Percentiles rank a stretch among this genome's conserved stretches.
Conservation (phyloP, 331 rosid species). For the Stylosanthes scabra region DNA sequence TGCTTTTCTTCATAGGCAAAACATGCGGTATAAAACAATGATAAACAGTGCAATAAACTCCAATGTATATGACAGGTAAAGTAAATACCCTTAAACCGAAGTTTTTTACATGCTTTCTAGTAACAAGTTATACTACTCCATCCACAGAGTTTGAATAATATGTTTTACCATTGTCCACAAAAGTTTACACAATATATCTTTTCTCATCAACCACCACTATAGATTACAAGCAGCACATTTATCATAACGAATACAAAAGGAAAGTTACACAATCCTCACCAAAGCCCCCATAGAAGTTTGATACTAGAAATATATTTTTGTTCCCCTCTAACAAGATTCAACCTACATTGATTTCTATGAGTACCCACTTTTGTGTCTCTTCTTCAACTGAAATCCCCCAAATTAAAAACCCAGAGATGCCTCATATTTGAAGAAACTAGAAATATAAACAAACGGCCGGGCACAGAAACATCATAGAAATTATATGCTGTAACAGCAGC, state of each 20-base stretch:
- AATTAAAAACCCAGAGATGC: not conserved
- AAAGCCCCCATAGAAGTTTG: not conserved
- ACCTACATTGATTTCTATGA: not conserved
- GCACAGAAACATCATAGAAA: not conserved
- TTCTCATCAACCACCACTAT: not conserved
- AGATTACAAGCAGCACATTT: not conserved
- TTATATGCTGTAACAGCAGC: not conserved
- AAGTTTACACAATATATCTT: not conserved
- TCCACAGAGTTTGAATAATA: not conserved
- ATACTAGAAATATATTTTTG: not conserved
- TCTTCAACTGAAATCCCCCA: not conserved
- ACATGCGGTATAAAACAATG: slow-evolving; percentile 15
- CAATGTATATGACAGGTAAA: not conserved
- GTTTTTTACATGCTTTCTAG: too few species aligned
- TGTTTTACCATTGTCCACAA: not conserved
- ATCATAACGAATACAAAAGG: not conserved
- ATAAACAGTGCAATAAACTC: not conserved
- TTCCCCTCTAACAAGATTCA: not conserved
- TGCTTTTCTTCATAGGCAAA: not conserved
- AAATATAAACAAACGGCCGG: not conserved
- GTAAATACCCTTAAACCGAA: too few species aligned
- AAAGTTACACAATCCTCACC: not conserved
- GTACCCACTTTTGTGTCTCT: not conserved
- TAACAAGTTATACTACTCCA: not conserved
- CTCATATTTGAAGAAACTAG: not conserved